phyloP scores from a whole-genome alignment of 2,329 filamentous ascomycete species.

The Curvularia lunata region DNA sequence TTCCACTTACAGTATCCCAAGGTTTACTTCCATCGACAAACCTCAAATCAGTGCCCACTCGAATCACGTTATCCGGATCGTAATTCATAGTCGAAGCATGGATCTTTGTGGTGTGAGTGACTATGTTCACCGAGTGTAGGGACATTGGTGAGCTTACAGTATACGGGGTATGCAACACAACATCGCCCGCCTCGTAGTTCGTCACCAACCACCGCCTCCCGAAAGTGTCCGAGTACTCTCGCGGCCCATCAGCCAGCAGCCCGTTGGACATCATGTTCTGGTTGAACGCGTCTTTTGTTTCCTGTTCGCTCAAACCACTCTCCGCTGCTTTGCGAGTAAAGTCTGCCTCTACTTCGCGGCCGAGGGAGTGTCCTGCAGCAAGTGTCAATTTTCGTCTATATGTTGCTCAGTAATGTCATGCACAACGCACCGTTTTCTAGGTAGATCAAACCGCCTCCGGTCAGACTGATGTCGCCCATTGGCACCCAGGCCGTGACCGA shows the following conservation, averaged over 20 bases:
- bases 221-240: constrained; percentile 53
- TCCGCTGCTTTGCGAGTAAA: constrained; percentile 59
- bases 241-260: constrained; percentile 59
- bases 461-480: constrained; percentile 60
- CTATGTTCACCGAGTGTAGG: no score
- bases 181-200: constrained; percentile 62
- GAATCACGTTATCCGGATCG: constrained; percentile 59
- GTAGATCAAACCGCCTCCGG: constrained; percentile 66
- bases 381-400: not conserved
- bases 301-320: constrained; percentile 59
- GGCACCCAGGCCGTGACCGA: constrained; percentile 65
- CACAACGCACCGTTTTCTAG: constrained; percentile 55
- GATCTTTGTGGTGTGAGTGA: constrained; percentile 51
- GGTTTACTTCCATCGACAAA: constrained; percentile 61
- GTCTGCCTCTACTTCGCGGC: constrained; percentile 57
- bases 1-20: constrained; percentile 55
- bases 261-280: constrained; percentile 65
- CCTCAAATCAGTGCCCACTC: constrained; percentile 63
- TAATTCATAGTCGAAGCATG: constrained; percentile 64
- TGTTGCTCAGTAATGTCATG: not conserved
- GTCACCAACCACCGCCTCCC: constrained; percentile 59
- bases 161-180: constrained; percentile 50
- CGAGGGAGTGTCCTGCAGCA: constrained; percentile 52
- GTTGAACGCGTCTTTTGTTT: constrained; percentile 56
- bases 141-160: constrained; percentile 20